Percentiles rank a stretch among this genome's conserved stretches.
phyloP scores from a whole-genome alignment of 306 rosid species.

The Begonia masoniana region DNA sequence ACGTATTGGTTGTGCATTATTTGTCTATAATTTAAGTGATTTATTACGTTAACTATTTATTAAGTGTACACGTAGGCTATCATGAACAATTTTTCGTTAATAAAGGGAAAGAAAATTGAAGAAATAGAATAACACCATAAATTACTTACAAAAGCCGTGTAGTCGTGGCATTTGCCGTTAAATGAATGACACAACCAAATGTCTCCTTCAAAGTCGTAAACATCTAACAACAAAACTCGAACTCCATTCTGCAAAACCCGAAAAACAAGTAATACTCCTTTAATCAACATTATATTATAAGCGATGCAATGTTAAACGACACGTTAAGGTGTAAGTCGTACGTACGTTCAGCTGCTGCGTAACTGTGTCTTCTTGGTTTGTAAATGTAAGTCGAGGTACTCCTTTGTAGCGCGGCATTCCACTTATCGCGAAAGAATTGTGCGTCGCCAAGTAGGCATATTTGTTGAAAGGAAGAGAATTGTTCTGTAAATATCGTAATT shows the following conservation, averaged over 20 bases:
- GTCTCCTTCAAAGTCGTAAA: constrained; percentile 63
- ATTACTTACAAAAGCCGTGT: constrained; percentile 75
- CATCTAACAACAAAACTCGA: constrained; percentile 68
- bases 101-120: no score
- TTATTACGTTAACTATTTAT: no score
- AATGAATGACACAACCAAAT: constrained; percentile 93
- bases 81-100: no score
- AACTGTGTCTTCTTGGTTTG: constrained; percentile 62
- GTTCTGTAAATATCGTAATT: constrained; percentile 25
- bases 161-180: constrained; percentile 46
- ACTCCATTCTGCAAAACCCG: constrained; percentile 50
- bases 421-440: constrained; percentile 65
- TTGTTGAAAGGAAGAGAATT: constrained; percentile 83
- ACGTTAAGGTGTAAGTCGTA: no score
- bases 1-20: no score
- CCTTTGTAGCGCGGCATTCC: constrained; percentile 58
- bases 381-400: constrained; percentile 44
- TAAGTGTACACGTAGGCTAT: no score
- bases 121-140: neutral
- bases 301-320: no score
- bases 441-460: constrained; percentile 82
- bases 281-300: no score
- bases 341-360: constrained; percentile 69
- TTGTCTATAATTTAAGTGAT: no score
- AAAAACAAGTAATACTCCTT: no score